Base-by-base conservation (phyloP, 352 stramenopile species). In the Phytophthora colocasiae region DNA sequence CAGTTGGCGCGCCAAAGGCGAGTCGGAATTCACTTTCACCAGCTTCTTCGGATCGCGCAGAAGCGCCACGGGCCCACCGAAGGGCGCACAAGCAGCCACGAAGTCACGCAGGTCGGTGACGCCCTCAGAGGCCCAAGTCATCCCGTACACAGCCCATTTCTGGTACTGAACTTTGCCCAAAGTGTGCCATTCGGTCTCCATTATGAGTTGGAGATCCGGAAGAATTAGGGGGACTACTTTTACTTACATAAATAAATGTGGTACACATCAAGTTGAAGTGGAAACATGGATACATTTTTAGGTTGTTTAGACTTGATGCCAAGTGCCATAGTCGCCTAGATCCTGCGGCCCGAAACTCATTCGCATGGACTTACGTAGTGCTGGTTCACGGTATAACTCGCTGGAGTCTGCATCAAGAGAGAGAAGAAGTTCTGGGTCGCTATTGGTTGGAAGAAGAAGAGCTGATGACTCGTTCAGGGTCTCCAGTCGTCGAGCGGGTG, bases 161-260 rank as follows among this genome's bases (percentile, higher is more conserved):
- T 93, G 83, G 76, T 95, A 95, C 80, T 93, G 87, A 31, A 92
- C 85, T 68, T 92, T 91, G 60, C 87, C 85, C 36, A 95, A 74
- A 56, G 85, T 92, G 62, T 95, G 85, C 87, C 85, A 93, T 66
- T 95, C 85, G 60, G 76, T 85, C 75, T 91, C 81, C 83, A 91
- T 91, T 11, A 7, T 58, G n/a, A 17, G 2, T 17, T 22, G 22
- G 6, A 19, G 36, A 59, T 54, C 32, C 26, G 22, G 27, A 1
- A 50, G 38, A 27, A 50, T 29, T 58, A n/a, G 38, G 15, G 27
- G 51, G 47, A 46, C 34, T 27, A 58, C 22, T 26, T n/a, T 58
- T 15, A 19, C 5, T 10, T n/a, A 44, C 15, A 54, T 29, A 43
- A 56, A 14, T 32, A 56, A 2, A 26, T 34, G 56, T 64, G 19